A percentile compares a stretch with the other conserved stretches of the same genome.
These are phyloP conservation scores for Boletus fagicola DNA, from an alignment of 768 basidiomycete genomes.

Conservation along the genomic window DNA sequence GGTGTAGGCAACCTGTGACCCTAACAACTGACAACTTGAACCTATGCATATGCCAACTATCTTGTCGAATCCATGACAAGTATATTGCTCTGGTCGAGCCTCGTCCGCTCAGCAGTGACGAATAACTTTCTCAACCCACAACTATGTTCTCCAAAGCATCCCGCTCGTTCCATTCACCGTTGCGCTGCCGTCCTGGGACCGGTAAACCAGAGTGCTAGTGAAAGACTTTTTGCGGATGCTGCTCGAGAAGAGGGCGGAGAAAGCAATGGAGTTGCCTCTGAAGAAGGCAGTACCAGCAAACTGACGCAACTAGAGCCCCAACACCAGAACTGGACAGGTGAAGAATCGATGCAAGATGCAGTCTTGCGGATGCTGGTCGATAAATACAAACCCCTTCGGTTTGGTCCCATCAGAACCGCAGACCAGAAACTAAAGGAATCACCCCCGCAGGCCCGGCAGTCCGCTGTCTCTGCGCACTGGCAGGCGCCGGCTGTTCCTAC, in stretches of 20 bases:
- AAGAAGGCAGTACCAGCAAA: conserved; percentile 15
- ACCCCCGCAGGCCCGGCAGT: conserved; percentile 39
- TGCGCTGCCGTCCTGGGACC: conserved; percentile 5
- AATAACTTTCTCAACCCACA: background rate
- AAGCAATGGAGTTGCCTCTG: conserved; percentile 6
- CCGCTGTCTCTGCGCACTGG: background rate
- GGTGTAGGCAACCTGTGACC: background rate
- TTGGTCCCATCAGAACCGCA: conserved; percentile 53
- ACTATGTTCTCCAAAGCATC: background rate
- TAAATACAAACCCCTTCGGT: conserved; percentile 80
- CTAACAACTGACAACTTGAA: background rate
- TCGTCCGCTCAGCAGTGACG: background rate
- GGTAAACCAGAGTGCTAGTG: conserved; percentile 41
- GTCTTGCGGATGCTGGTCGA: conserved; percentile 85
- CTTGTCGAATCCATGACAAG: background rate
- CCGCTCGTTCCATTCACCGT: background rate
- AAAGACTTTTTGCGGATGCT: conserved; percentile 68
- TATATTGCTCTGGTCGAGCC: background rate
- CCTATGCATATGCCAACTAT: background rate
- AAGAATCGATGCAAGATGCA: conserved; percentile 66
- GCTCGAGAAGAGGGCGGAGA: conserved; percentile 48
- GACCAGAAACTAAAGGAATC: conserved; percentile 62
- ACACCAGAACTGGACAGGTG: conserved; percentile 74
- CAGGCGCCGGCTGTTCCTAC: conserved; percentile 2
- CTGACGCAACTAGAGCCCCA: conserved; percentile 40